Evolutionary conservation across 2,329 filamentous ascomycete genomes (phyloP), one percentile per base, ranked within the genome.

Genomic region (Talaromyces sp.): DNA sequence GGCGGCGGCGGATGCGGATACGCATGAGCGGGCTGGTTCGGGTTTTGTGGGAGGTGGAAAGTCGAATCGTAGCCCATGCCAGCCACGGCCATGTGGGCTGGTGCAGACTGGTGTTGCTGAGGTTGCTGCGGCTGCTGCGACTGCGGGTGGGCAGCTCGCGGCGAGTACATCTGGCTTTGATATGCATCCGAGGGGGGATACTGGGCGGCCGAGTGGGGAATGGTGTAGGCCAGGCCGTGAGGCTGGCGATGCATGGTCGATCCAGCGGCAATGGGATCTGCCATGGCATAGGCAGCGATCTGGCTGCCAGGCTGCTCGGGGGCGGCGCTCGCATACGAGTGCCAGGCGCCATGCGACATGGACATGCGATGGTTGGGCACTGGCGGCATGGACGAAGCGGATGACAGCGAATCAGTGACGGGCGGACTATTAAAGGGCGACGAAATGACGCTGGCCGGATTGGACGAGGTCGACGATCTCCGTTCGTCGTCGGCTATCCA

Each of bases 381-480:
- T 3, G 61, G 52, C 14, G 61, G 55, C 13, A 64, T 59, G n/a
- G 63, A 35, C 10, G 59, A 52, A 10, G 60, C 50, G 14, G 32
- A 49, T 2, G 58, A 51, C 24, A 61, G 24, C 11, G 60, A 58
- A 26, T 59, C 60, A 13, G 61, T 55, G 10, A 55, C 32, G 1
- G 52, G 61, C 6, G 61, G 58, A 3, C 56, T 59, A 31, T 58
- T 61, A 51, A 61, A 63, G 1, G 61, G 61, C 29, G 61, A 59
- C 13, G 56, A 59, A 10, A 59, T 61, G 24, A 64, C 62, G 14
- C 57, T 64, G 26, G 61, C 52, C 14, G 58, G 55, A 19, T 60
- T 60, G 50, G 63, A 64, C 38, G 49, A 57, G 24, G 63, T 63
- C 8, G 63, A 61, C n/a, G 63, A 64, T 52, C 63, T 58, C 31